Conservation (phyloP, 2,329 filamentous ascomycete species). For the Westerdykella ornata region DNA sequence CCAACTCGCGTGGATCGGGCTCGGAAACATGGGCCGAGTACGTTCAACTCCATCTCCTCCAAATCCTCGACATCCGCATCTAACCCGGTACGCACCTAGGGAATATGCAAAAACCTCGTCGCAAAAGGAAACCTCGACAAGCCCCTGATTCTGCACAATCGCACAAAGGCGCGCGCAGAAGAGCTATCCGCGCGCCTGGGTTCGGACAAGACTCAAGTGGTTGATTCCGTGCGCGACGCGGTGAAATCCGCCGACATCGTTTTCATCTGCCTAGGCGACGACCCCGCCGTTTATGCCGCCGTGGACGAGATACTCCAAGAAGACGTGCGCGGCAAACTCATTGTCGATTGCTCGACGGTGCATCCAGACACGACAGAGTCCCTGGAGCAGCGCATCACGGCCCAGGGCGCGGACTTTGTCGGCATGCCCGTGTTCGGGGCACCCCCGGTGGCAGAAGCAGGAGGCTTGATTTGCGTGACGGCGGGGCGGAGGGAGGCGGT, state of each 20-base stretch:
- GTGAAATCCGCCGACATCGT: constrained; percentile 67
- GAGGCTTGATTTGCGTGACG: constrained; percentile 65
- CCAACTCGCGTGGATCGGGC: constrained; percentile 69
- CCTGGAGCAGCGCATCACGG: constrained; percentile 53
- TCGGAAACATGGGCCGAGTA: constrained; percentile 83
- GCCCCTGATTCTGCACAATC: constrained; percentile 75
- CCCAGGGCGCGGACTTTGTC: constrained; percentile 64
- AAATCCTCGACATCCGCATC: neutral
- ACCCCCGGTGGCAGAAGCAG: constrained; percentile 62
- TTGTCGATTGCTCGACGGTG: constrained; percentile 83
- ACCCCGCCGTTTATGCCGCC: constrained; percentile 61
- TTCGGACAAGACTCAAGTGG: constrained; percentile 57
- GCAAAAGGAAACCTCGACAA: constrained; percentile 65
- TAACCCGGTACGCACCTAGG: constrained; percentile 45
- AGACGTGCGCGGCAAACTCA: constrained; percentile 62
- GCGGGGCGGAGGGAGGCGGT: constrained; percentile 59
- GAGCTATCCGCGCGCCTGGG: constrained; percentile 58
- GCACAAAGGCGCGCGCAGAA: constrained; percentile 59
- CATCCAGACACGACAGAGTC: constrained; percentile 72
- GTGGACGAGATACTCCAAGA: constrained; percentile 52
- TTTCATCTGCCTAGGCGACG: constrained; percentile 75
- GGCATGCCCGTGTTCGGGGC: constrained; percentile 69
- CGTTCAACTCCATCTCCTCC: constrained; percentile 31
- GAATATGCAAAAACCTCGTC: constrained; percentile 77
- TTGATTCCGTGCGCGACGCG: constrained; percentile 58